These are phyloP conservation scores for Phallus indusiatus DNA, from an alignment of 768 basidiomycete species.

Conservation along the genomic window DNA sequence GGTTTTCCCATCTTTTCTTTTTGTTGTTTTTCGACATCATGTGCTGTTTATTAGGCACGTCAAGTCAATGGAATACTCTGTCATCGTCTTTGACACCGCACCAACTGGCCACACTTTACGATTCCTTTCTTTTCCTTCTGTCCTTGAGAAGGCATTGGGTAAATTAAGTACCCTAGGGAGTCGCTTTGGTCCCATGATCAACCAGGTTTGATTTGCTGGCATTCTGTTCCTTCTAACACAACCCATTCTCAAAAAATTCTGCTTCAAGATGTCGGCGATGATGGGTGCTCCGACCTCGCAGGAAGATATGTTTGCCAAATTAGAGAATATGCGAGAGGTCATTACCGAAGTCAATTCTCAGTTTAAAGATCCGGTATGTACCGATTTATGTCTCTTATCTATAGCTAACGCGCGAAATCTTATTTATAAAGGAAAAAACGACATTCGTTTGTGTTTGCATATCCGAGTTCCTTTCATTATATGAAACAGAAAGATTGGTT, in stretches of 20 bases:
- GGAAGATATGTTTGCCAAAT: conserved; percentile 98
- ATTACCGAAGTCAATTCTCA: conserved; percentile 99
- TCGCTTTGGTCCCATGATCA: conserved; percentile 94
- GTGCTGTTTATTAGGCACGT: conserved; percentile 60
- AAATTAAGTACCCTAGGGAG: conserved; percentile 92
- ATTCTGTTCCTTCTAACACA: not conserved
- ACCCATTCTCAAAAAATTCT: not conserved
- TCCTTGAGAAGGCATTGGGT: conserved; percentile 93
- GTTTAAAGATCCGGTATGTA: conserved; percentile 91
- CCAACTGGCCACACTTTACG: conserved; percentile 98
- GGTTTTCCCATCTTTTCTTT: not conserved
- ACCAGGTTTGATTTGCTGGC: conserved; percentile 39
- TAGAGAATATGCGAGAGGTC: conserved; percentile 92
- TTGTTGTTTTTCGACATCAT: not conserved
- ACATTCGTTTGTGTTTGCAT: conserved; percentile 99
- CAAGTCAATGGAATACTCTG: conserved; percentile 99
- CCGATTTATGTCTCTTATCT: not conserved
- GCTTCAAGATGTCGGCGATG: conserved; percentile 78
- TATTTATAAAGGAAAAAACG: conserved; percentile 72
- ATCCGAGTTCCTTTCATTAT: conserved; percentile 94
- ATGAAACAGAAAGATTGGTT: conserved; percentile 96
- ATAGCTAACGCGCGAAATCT: not conserved
- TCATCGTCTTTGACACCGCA: conserved; percentile 98
- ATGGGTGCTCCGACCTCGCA: conserved; percentile 92
- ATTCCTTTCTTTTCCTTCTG: conserved; percentile 97